Conservation (phyloP, 108 stramenopile species). For the Skeletonema grethae region DNA sequence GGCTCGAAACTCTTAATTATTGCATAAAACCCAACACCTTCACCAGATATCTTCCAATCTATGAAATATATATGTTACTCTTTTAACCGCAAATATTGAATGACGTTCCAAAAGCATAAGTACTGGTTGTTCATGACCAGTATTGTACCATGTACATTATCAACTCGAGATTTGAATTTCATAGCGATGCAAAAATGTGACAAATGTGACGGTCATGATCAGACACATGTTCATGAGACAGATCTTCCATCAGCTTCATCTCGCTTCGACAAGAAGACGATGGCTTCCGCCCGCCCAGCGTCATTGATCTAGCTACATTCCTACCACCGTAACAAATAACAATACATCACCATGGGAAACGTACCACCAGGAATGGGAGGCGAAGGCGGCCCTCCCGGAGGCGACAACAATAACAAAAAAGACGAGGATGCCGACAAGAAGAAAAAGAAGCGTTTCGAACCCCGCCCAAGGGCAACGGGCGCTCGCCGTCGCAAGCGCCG, state of each 20-base stretch:
- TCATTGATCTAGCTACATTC: background rate
- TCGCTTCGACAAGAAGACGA: background rate
- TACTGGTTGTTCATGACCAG: no score
- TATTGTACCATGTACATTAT: no score
- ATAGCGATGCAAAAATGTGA: background rate
- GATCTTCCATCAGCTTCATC: background rate
- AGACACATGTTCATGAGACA: background rate
- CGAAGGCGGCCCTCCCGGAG: constrained; percentile 47
- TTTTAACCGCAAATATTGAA: no score
- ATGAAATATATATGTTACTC: no score
- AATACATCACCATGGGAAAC: constrained; percentile 67
- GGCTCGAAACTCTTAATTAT: no score
- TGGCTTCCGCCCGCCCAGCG: background rate
- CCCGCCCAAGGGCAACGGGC: constrained; percentile 69
- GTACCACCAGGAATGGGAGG: constrained; percentile 80
- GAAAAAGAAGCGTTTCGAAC: constrained; percentile 97
- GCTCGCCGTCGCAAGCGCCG: constrained; percentile 91
- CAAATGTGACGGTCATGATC: background rate
- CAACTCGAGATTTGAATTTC: no score
- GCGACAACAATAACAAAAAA: constrained; percentile 53
- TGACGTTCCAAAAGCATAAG: no score
- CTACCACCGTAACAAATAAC: background rate
- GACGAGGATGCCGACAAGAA: constrained; percentile 83
- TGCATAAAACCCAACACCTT: no score
- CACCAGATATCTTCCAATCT: no score